A percentile compares a stretch with the other conserved stretches of the same genome.
phyloP scores from a whole-genome alignment of 192 early-diverging fungal species.

The Cladochytrium replicatum region DNA sequence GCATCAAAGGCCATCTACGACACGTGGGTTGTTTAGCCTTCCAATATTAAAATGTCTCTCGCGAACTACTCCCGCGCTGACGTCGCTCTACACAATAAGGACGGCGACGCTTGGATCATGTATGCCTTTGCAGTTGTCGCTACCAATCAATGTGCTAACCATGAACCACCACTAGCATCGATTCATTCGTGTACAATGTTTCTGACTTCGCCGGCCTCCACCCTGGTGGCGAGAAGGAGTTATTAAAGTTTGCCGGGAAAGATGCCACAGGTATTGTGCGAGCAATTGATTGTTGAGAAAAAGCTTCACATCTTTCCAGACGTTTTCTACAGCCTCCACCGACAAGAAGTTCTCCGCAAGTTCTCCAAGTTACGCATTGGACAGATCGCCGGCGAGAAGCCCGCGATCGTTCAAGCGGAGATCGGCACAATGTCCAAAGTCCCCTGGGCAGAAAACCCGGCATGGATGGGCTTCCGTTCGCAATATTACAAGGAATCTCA shows the following conservation, averaged over 20 bases:
- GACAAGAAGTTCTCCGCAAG: constrained; percentile 12
- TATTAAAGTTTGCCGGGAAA: constrained; percentile 28
- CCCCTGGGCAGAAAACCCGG: constrained; percentile 9
- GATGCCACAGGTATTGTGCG: constrained; percentile 36
- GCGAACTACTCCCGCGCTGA: constrained; percentile 1
- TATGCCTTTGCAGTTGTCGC: too few species aligned
- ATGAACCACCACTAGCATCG: constrained; percentile 13
- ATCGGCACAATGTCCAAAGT: constrained; percentile 1
- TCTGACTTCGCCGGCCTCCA: constrained; percentile 15
- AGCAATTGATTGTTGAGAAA: too few species aligned
- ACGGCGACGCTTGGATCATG: not conserved
- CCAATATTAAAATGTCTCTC: too few species aligned
- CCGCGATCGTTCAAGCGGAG: not conserved
- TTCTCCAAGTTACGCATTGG: constrained; percentile 1
- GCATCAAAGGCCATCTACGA: too few species aligned
- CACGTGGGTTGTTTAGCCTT: too few species aligned
- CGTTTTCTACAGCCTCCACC: constrained; percentile 14
- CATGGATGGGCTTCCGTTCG: constrained; percentile 7
- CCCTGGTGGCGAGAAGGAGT: constrained; percentile 30
- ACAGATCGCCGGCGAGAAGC: not conserved
- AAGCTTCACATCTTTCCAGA: too few species aligned
- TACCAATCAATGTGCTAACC: too few species aligned
- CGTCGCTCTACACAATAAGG: constrained; percentile 1
- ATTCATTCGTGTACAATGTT: constrained; percentile 11
- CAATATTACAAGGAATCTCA: constrained; percentile 15